Evolutionary conservation across 768 basidiomycete genomes (phyloP), one percentile per base, ranked within the genome.

Genomic region (Russula brevipes): DNA sequence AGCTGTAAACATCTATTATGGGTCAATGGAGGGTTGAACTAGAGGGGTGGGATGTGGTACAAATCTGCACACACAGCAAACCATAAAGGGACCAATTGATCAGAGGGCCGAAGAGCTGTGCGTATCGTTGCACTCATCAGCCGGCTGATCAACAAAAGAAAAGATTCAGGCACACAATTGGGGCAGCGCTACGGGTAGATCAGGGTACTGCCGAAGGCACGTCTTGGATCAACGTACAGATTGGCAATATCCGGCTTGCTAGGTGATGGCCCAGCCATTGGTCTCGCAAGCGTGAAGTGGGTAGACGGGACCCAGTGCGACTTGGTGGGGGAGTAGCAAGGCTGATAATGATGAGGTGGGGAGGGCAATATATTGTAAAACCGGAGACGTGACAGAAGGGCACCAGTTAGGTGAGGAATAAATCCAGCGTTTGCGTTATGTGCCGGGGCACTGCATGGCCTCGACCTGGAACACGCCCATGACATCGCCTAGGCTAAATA

Each of bases 51-150:
- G 33, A 59, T 67, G 42, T 45, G 24, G n/a, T 58, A 74, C 73
- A 74, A 55, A 69, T 63, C 70, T 73, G 73, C 17, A 73, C 65
- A 14, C 60, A 54, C 31, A 74, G 68, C 24, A 68, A 67, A 19
- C 73, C 73, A 50, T 69, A 74, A 5, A 74, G 53, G 30, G 62
- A 49, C 59, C 67, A 73, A 57, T 71, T 70, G 50, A 73, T 51
- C 14, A 73, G 44, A 35, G 57, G 46, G 14, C 63, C 57, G 33
- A 54, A 54, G 45, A 59, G 46, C 57, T 64, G 46, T 5, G 45
- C 5, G 9, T 52, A 36, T 52, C 12, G 35, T 52, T 52, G n/a
- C 17, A 9, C n/a, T 36, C 35, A 52, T 38, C n/a, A 52, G 12
- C 35, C 35, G 9, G 19, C 17, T 17, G 5, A 4, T 19, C n/a